Evolutionary conservation across 2,329 filamentous ascomycete species (phyloP), one percentile per base, ranked within the genome.

Genomic region (Nemania sp.): DNA sequence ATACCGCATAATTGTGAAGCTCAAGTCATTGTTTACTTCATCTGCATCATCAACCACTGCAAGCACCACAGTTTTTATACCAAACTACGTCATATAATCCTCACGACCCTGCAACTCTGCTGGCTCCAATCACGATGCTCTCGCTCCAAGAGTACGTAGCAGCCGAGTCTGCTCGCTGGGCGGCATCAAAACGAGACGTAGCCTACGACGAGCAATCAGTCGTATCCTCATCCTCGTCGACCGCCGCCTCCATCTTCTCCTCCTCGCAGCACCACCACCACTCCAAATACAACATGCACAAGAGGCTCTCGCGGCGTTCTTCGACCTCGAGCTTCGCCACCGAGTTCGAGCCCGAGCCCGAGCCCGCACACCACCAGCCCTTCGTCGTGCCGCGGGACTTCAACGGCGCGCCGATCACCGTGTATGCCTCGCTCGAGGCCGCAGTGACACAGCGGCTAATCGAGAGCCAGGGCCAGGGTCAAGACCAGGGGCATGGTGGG

Each of bases 391-490:
- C 67, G 39, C 66, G 61, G 34, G 67, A 70, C 57, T 52, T 55
- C 43, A 62, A 67, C 61, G 71, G 68, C 35, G 63, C 65, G 15
- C 67, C 66, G 37, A 71, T 74, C 60, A 63, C 69, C 40, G 68
- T 72, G 39, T 74, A 73, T 60, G 61, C 68, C 4, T 74, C 72
- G 40, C 66, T 74, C 42, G 71, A 73, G 45, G 70, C 72, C 42
- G 72, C 72, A 3, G 71, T 68, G 5, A 64, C 67, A 32, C 21
- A 29, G 25, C 57, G 64, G 53, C 45, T 54, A 10, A 52, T 66
- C 32, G 69, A 70, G 51, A 21, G 12, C 25, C 59, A 62, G 35
- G 60, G 54, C 45, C 39, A 53, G 40, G 61, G 29, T 17, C 47
- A 47, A 17, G 43, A 7, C 20, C 11, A 47, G 45, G 45, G 20